Percentiles rank a stretch among this genome's conserved stretches.
phyloP scores from a whole-genome alignment of 768 basidiomycete species.

The Leucocoprinus leucothites region DNA sequence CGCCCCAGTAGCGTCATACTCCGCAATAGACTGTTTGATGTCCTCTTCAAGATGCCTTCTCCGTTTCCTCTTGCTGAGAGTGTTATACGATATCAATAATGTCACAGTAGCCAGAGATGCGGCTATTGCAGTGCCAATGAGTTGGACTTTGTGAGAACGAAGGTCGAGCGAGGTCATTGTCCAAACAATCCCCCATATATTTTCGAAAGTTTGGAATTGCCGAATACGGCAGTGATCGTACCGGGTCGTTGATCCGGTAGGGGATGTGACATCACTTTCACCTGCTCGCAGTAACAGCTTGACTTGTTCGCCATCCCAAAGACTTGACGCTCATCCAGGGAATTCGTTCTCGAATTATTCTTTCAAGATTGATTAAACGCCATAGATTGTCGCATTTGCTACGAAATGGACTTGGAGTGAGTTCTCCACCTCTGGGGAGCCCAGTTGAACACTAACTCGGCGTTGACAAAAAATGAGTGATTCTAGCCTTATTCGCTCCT shows the following conservation, averaged over 20 bases:
- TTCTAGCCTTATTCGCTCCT: too few relatives aligned
- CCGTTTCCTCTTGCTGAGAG: constrained; percentile 41
- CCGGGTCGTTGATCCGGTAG: neutral
- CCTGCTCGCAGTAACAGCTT: too few relatives aligned
- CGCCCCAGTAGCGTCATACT: constrained; percentile 20
- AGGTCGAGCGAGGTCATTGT: constrained; percentile 30
- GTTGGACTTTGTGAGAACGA: constrained; percentile 60
- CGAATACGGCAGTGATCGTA: neutral
- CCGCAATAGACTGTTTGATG: constrained; percentile 47
- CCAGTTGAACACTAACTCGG: too few relatives aligned
- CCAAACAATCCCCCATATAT: neutral
- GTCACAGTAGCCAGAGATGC: constrained; percentile 62
- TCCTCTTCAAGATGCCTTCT: constrained; percentile 58
- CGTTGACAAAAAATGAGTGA: too few relatives aligned
- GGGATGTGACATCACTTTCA: neutral
- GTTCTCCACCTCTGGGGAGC: too few relatives aligned
- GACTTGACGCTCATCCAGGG: too few relatives aligned
- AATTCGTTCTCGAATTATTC: too few relatives aligned
- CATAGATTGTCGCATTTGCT: too few relatives aligned
- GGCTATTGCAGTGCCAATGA: constrained; percentile 60
- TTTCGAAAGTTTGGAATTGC: neutral
- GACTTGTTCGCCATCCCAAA: too few relatives aligned
- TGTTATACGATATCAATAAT: constrained; percentile 55
- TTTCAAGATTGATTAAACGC: neutral
- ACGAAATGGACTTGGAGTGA: too few relatives aligned